Evolutionary conservation across 306 rosid species (phyloP), one percentile per base, ranked within the genome.

Genomic region (Lagenaria siceraria): DNA sequence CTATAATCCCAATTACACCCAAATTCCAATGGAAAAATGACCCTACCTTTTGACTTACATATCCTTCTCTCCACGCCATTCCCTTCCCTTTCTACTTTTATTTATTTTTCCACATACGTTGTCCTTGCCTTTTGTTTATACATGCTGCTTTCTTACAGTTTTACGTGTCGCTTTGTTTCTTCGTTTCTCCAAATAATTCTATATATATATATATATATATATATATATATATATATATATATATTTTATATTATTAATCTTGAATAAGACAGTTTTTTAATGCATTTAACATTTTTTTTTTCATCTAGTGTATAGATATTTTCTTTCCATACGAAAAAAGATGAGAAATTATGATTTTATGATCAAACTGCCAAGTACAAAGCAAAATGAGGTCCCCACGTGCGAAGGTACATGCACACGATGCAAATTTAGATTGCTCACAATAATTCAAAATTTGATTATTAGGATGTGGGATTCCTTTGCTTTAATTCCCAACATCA

Each of bases 401-500:
- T 42, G 75, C 43, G 75, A 70, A 4, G 49, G 72, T 65, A 46
- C 38, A 58, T 71, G 14, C 38, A 48, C 24, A 42, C 3, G 75
- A 42, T 69, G n/a, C 21, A 14, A 66, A 38, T 66, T n/a, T 40
- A 66, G 74, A 66, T 38, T n/a, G 24, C 3, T 35, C 18, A 12
- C n/a, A 66, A 66, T 40, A 71, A 71, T 12, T 71, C 38, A 71
- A 24, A 24, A 42, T 27, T 68, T 40, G 74, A 68, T 68, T 19
- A 10, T 68, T 18, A 68, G 10, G 74, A 22, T 68, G 19, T 42
- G 54, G 33, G 54, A 68, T 21, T 42, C 33, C 33, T 21, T 68
- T 42, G 74, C 74, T 68, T 69, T 42, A 69, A 42, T 42, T 69
- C 55, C 75, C 55, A 43, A 43, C 75, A 69, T 69, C 18, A 48